These are phyloP conservation scores for Wallacemonas sp. DNA, from an alignment of 208 protist genomes.

Conservation along the genomic window DNA sequence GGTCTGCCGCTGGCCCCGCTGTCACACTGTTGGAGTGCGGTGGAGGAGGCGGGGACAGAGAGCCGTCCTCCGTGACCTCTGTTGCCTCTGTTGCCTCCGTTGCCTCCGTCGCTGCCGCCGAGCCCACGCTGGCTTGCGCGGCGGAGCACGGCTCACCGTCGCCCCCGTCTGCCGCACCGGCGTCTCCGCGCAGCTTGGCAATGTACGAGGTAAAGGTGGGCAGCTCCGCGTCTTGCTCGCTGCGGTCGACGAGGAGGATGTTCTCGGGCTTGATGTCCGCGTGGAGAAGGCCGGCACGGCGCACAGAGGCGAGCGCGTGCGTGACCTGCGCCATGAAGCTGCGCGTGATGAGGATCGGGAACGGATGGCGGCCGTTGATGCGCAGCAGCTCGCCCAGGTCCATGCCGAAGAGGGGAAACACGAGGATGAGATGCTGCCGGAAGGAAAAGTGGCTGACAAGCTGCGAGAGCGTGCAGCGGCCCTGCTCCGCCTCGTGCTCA, in stretches of 20 bases:
- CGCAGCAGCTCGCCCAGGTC: conserved; percentile 65
- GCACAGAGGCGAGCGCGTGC: conserved; percentile 65
- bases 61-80: not conserved
- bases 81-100: not conserved
- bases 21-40: conserved; percentile 12
- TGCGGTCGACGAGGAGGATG: conserved; percentile 60
- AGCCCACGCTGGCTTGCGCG: not conserved
- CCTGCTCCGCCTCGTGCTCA: conserved; percentile 16
- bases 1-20: not conserved
- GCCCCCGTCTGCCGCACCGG: not conserved
- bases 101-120: not conserved
- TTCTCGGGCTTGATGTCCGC: conserved; percentile 96
- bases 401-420: conserved; percentile 61
- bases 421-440: conserved; percentile 57
- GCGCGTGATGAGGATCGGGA: conserved; percentile 31
- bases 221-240: conserved; percentile 17
- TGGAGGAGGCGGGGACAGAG: not conserved
- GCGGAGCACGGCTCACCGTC: not conserved
- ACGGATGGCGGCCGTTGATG: conserved; percentile 35
- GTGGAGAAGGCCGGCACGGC: conserved; percentile 83
- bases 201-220: conserved; percentile 12
- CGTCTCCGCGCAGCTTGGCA: not conserved
- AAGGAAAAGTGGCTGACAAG: conserved; percentile 47
- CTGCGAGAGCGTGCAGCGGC: conserved; percentile 28
- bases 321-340: conserved; percentile 84